phyloP scores from a whole-genome alignment of 257 asterid genomes.

The Solanum infundibuliforme region DNA sequence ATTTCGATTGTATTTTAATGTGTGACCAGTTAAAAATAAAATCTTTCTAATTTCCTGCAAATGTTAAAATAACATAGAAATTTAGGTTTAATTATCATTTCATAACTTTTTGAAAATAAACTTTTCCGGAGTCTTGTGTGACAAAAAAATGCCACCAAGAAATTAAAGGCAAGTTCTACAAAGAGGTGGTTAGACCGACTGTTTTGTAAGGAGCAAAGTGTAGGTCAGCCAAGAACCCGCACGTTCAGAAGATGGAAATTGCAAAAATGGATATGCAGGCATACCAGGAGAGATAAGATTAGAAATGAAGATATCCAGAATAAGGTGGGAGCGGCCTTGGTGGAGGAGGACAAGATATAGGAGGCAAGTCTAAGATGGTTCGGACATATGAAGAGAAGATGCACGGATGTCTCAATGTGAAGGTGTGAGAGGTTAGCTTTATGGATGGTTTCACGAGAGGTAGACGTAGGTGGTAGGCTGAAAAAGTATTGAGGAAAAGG shows the following conservation, averaged over 20 bases:
- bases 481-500: background rate
- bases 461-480: background rate
- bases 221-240: background rate
- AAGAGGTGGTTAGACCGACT: background rate
- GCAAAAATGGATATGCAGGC: background rate
- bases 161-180: background rate
- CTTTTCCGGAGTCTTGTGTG: background rate
- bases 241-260: background rate
- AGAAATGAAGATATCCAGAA: background rate
- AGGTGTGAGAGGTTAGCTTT: background rate
- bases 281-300: background rate
- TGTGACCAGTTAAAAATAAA: background rate
- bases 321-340: background rate
- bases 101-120: background rate
- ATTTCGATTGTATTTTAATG: background rate
- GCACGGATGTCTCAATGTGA: background rate
- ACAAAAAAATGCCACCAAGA: background rate
- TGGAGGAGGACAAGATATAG: background rate
- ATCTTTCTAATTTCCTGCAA: background rate
- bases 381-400: background rate
- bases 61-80: background rate
- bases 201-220: background rate
- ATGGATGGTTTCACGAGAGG: background rate
- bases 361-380: background rate
- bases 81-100: background rate